A percentile compares a stretch with the other conserved stretches of the same genome.
phyloP scores from a whole-genome alignment of 768 basidiomycete genomes.

The Boletus rubropictus region DNA sequence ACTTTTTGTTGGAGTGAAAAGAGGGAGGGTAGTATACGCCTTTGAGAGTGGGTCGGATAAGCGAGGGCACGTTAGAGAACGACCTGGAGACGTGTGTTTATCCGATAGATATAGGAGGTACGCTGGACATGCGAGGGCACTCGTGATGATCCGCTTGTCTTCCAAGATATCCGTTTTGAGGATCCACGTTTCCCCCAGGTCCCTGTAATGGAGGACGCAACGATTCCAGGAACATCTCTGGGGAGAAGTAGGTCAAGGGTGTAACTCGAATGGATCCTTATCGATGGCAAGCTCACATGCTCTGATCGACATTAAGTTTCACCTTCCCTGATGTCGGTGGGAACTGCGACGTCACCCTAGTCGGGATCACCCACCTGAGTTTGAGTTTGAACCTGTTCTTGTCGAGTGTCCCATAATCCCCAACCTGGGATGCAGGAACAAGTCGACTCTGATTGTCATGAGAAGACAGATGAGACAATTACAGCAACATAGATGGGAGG shows the following conservation, averaged over 20 bases:
- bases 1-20: conserved; percentile 9
- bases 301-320: conserved; percentile 9
- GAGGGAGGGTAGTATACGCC: conserved; percentile 1
- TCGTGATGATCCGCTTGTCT: conserved; percentile 23
- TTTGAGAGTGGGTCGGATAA: background rate
- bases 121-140: conserved; percentile 24
- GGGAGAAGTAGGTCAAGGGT: too few relatives aligned
- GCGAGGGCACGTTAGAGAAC: background rate
- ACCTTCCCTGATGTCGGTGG: conserved; percentile 14
- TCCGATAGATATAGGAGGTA: conserved; percentile 23
- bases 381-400: conserved; percentile 1
- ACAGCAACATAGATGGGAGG: conserved; percentile 21
- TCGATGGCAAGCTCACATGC: background rate
- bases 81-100: conserved; percentile 1
- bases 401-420: conserved; percentile 27
- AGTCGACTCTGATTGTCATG: background rate
- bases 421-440: conserved; percentile 16
- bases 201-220: conserved; percentile 25
- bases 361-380: conserved; percentile 6
- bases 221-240: conserved; percentile 12
- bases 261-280: too few relatives aligned
- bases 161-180: conserved; percentile 9
- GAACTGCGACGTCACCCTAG: conserved; percentile 14
- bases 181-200: conserved; percentile 24
- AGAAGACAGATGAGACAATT: conserved; percentile 1